Evolutionary conservation across 1,284 basidiomycete genomes (phyloP), one percentile per base, ranked within the genome.

Genomic region (Exsudoporus floridanus): DNA sequence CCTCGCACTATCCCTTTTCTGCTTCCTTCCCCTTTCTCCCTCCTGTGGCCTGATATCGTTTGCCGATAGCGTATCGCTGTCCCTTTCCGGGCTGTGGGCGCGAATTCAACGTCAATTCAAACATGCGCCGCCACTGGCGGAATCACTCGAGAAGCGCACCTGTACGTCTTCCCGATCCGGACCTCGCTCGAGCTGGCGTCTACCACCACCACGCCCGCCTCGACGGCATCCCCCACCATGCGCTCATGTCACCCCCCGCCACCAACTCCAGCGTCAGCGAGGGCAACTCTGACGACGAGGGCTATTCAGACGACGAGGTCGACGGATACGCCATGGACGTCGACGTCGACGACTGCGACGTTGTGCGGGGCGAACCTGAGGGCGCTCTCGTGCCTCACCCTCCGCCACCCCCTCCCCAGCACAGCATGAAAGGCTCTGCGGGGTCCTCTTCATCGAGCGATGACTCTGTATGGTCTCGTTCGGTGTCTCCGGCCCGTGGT

Each of bases 31-130:
- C 36, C 12, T 30, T 53, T 34, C 52, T 28, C 46, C 19, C 5
- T n/a, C 28, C 2, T 14, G 16, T 13, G 6, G 0, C 12, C 30
- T 61, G 50, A 66, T 59, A 46, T 36, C 49, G 42, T 55, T 48
- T 42, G 8, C n/a, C 39, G 44, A 50, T 64, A 90, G 88, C 88
- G 10, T 89, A 85, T 70, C 74, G 78, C 34, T 90, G 88, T 58
- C 85, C 85, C 1, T 84, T 76, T 73, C 85, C 83, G 5, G 78
- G 81, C n/a, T 90, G 88, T 62, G 84, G 83, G 28, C 78, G 86
- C 23, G 77, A 80, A 52, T 90, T 90, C 70, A 89, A 88, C 57
- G 88, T 90, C 51, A 88, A 88, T 62, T 88, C 85, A 0, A 90
- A 90, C 66, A 89, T 90, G 88, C 79, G 88, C 37, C 75, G 88